Percentiles rank a stretch among this genome's conserved stretches.
Conservation (phyloP, 2,329 filamentous ascomycete species). For the Tolypocladium guangdongense region DNA sequence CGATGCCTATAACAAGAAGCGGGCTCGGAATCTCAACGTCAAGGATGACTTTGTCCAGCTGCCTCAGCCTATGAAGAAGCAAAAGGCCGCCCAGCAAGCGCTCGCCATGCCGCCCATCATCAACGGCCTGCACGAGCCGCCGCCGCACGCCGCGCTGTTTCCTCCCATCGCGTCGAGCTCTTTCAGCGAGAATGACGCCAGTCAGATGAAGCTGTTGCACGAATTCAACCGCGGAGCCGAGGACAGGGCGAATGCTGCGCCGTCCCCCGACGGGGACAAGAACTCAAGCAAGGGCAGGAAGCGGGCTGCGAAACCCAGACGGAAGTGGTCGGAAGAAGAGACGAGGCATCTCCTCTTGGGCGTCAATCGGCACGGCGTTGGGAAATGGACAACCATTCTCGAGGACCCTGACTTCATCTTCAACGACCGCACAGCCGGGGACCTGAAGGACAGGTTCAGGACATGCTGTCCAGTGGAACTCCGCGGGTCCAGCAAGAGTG, state of each 20-base stretch:
- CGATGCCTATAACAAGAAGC: conserved; percentile 42
- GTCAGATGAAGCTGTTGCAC: conserved; percentile 29
- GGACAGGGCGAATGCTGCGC: conserved; percentile 9
- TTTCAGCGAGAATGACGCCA: conserved; percentile 37
- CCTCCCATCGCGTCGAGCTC: conserved; percentile 49
- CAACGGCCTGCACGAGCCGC: conserved; percentile 51
- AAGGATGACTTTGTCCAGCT: conserved; percentile 55
- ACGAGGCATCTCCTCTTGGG: conserved; percentile 51
- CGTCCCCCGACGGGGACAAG: conserved; percentile 21
- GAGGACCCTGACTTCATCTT: conserved; percentile 51
- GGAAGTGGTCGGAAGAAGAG: conserved; percentile 56
- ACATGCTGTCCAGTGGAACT: conserved; percentile 55
- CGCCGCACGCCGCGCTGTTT: conserved; percentile 49
- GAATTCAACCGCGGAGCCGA: conserved; percentile 27
- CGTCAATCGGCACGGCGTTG: conserved; percentile 51
- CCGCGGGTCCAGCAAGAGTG: conserved; percentile 27
- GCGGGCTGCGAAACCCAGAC: conserved; percentile 44
- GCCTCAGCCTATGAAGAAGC: conserved; percentile 54
- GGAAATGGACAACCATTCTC: conserved; percentile 54
- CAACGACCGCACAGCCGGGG: conserved; percentile 49
- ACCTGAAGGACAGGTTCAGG: conserved; percentile 55
- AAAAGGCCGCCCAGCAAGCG: conserved; percentile 45
- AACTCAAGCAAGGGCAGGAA: conserved; percentile 32
- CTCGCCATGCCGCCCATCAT: conserved; percentile 52
- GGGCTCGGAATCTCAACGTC: conserved; percentile 32